Percentiles rank a stretch among this genome's conserved stretches.
These are phyloP conservation scores for Malassezia globosa DNA, from an alignment of 1,284 basidiomycete genomes.

Conservation along the genomic window DNA sequence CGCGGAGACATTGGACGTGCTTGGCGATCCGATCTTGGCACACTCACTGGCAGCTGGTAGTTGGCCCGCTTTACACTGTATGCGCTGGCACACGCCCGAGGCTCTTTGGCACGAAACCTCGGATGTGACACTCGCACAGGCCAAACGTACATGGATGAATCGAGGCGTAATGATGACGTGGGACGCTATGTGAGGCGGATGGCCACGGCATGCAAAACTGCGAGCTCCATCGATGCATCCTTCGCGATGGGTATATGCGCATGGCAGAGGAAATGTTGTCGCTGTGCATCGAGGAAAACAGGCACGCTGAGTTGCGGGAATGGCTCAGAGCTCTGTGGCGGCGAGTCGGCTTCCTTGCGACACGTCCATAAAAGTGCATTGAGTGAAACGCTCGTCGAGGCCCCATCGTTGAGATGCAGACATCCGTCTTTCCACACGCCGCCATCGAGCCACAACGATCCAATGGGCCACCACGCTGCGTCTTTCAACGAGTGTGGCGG, in stretches of 20 bases:
- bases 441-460: conserved; percentile 38
- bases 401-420: conserved; percentile 27
- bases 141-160: background rate
- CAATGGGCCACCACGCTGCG: conserved; percentile 17
- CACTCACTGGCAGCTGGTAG: background rate
- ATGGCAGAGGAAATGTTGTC: conserved; percentile 77
- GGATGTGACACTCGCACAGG: background rate
- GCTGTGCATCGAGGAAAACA: conserved; percentile 80
- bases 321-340: too few relatives aligned
- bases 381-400: conserved; percentile 25
- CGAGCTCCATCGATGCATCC: conserved; percentile 18
- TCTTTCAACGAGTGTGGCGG: conserved; percentile 27
- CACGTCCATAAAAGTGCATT: conserved; percentile 31
- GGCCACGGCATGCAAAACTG: conserved; percentile 39
- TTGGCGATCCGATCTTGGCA: background rate
- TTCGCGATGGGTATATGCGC: conserved; percentile 55
- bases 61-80: background rate
- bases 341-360: background rate
- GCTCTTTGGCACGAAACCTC: background rate
- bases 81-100: background rate
- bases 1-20: background rate
- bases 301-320: conserved; percentile 53
- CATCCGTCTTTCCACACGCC: conserved; percentile 22
- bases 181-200: conserved; percentile 26
- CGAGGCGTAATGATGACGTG: background rate